Percentiles rank a stretch among this genome's conserved stretches.
These are phyloP conservation scores for Prototheca cutis DNA, from an alignment of 163 green algal genomes.

Conservation along the genomic window DNA sequence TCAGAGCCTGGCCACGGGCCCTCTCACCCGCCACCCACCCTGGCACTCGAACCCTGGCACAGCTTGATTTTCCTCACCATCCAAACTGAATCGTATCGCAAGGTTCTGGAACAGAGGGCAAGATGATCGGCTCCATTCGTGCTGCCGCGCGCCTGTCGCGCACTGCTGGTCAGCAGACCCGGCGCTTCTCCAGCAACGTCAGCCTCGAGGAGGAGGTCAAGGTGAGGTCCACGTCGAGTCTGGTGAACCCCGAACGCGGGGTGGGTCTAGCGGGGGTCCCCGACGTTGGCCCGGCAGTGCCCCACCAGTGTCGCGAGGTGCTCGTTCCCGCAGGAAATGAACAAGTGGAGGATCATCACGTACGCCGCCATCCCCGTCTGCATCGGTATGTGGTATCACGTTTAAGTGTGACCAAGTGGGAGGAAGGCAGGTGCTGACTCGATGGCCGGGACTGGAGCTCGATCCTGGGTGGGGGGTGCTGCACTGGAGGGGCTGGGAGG, in stretches of 20 bases:
- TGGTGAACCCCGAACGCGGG: neutral
- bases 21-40: no score
- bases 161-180: neutral
- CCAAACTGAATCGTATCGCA: neutral
- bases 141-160: neutral
- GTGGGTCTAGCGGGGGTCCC: no score
- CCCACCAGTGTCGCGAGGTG: no score
- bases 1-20: no score
- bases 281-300: no score
- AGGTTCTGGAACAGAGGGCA: no score
- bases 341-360: constrained; percentile 21
- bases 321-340: constrained; percentile 22
- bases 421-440: neutral
- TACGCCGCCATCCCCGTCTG: constrained; percentile 1
- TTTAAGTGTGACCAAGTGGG: neutral
- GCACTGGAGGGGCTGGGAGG: no score
- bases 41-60: no score
- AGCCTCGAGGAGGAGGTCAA: constrained; percentile 17
- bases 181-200: constrained; percentile 6
- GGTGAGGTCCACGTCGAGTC: neutral
- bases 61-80: neutral
- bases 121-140: constrained; percentile 1
- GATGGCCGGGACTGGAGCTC: no score
- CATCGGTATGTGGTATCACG: neutral
- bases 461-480: no score